Percentiles rank a stretch among this genome's conserved stretches.
phyloP scores from a whole-genome alignment of 2,329 filamentous ascomycete genomes.

The Colletotrichum sojae region DNA sequence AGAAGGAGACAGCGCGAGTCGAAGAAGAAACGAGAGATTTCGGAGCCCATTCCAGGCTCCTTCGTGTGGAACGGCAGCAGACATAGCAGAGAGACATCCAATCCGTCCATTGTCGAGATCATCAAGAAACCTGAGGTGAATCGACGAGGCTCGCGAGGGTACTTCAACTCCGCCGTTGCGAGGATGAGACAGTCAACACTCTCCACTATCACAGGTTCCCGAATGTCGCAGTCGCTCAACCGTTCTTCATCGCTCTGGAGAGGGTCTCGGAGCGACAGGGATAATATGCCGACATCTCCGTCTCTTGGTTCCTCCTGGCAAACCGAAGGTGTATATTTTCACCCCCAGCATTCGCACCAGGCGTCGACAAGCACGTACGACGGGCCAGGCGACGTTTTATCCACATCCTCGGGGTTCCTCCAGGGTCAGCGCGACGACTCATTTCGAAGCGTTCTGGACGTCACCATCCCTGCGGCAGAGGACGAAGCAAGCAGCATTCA shows the following conservation, averaged over 20 bases:
- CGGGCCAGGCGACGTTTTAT: constrained; percentile 40
- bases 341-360: constrained; percentile 29
- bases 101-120: constrained; percentile 39
- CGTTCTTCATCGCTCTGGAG: constrained; percentile 35
- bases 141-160: constrained; percentile 33
- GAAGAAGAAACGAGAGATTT: constrained; percentile 47
- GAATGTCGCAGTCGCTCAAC: constrained; percentile 32
- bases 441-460: constrained; percentile 48
- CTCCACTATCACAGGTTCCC: constrained; percentile 39
- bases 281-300: constrained; percentile 18
- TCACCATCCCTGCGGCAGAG: constrained; percentile 46
- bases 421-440: constrained; percentile 43
- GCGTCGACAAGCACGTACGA: constrained; percentile 42
- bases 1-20: constrained; percentile 43
- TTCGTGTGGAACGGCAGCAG: constrained; percentile 46
- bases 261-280: constrained; percentile 29
- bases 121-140: constrained; percentile 42
- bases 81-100: constrained; percentile 32
- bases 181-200: constrained; percentile 36
- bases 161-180: constrained; percentile 37
- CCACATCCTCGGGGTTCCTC: constrained; percentile 34
- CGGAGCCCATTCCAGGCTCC: constrained; percentile 49
- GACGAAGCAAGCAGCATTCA: constrained; percentile 42
- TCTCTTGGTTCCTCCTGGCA: constrained; percentile 35
- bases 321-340: constrained; percentile 22